Percentiles rank a stretch among this genome's conserved stretches.
These are phyloP conservation scores for Quillaja saponaria DNA, from an alignment of 306 rosid species.

Conservation along the genomic window DNA sequence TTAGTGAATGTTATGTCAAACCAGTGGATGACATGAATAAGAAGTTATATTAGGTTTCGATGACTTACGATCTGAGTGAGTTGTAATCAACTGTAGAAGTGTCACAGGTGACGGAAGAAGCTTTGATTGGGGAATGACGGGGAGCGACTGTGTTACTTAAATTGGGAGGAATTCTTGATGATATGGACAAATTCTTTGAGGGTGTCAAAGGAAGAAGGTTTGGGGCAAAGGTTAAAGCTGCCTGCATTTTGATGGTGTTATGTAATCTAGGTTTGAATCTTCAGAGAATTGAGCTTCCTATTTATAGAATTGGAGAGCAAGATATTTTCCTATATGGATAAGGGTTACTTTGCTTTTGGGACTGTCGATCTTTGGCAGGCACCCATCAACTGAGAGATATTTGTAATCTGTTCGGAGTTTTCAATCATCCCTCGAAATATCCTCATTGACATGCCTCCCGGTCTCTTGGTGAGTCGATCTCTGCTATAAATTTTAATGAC, in stretches of 20 bases:
- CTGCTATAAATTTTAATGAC: no score
- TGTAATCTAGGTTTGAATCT: slow-evolving; percentile 16
- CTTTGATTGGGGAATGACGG: slow-evolving; percentile 41
- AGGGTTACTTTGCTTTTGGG: slow-evolving; percentile 30
- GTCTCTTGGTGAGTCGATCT: no score
- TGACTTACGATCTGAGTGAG: slow-evolving; percentile 53
- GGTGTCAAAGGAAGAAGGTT: slow-evolving; percentile 48
- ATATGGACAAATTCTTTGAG: slow-evolving; percentile 32
- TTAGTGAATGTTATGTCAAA: no score
- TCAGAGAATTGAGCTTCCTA: not conserved
- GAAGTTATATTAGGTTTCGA: no score
- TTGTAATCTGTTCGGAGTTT: slow-evolving; percentile 37
- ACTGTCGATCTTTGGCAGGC: slow-evolving; percentile 8
- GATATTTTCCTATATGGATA: slow-evolving; percentile 48
- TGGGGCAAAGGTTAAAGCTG: slow-evolving; percentile 45
- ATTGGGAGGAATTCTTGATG: slow-evolving; percentile 34
- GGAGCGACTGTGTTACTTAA: slow-evolving; percentile 27
- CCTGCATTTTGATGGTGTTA: slow-evolving; percentile 48
- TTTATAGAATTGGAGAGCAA: slow-evolving; percentile 29
- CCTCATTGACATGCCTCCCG: slow-evolving; percentile 4
- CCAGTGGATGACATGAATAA: not conserved
- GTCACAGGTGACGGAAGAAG: slow-evolving; percentile 28
- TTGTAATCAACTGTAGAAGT: slow-evolving; percentile 49
- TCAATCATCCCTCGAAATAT: not conserved
- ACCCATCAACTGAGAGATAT: slow-evolving; percentile 33